Evolutionary conservation across 2,329 filamentous ascomycete genomes (phyloP).

Genomic region (Apiospora marii): DNA sequence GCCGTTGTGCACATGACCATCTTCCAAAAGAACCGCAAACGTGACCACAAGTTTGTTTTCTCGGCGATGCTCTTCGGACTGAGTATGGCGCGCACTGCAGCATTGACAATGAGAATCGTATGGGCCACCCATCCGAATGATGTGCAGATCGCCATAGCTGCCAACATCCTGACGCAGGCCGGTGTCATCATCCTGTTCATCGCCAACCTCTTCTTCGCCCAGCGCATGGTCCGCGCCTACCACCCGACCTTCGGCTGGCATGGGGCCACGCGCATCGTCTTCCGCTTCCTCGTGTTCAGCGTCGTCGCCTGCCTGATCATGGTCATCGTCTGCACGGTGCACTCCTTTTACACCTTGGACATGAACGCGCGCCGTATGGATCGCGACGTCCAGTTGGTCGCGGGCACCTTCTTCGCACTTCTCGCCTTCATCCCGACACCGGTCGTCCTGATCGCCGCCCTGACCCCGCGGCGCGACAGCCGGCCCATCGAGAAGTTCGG

Average conservation of each 20-base stretch:
- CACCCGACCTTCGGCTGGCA: conserved; percentile 48
- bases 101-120: conserved; percentile 46
- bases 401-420: conserved; percentile 39
- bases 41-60: conserved; percentile 48
- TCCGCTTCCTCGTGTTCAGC: conserved; percentile 40
- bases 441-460: conserved; percentile 23
- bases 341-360: conserved; percentile 40
- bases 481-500: conserved; percentile 61
- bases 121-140: conserved; percentile 42
- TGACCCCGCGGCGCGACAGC: conserved; percentile 31
- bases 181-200: conserved; percentile 47
- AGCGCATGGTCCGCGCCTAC: conserved; percentile 48
- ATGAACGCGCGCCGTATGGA: conserved; percentile 31
- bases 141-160: conserved; percentile 43
- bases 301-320: conserved; percentile 41
- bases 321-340: conserved; percentile 41
- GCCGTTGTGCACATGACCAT: conserved; percentile 61
- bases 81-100: conserved; percentile 44
- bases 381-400: conserved; percentile 39
- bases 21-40: conserved; percentile 47
- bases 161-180: conserved; percentile 46
- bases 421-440: conserved; percentile 46
- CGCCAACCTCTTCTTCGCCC: conserved; percentile 49
- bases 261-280: conserved; percentile 35
- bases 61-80: conserved; percentile 48